Evolutionary conservation across 2,329 filamentous ascomycete species (phyloP).

Genomic region (Aspergillus fructus): DNA sequence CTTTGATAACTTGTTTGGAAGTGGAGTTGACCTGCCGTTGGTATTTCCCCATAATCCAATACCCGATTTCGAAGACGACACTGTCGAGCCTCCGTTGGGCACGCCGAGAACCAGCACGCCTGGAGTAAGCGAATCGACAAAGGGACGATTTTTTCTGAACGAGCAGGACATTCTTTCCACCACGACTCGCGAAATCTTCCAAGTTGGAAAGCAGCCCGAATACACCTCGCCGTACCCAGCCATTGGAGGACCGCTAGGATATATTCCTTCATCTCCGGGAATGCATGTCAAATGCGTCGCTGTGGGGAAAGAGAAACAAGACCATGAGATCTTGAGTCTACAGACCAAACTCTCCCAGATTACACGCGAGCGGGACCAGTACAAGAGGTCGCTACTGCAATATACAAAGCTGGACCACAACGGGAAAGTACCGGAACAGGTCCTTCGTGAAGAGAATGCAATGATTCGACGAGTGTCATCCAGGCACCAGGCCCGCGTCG

Average conservation of each 20-base stretch:
- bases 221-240: constrained; percentile 35
- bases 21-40: constrained; percentile 12
- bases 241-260: constrained; percentile 25
- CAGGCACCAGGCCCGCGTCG: constrained; percentile 23
- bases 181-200: constrained; percentile 24
- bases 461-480: constrained; percentile 26
- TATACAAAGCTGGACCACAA: constrained; percentile 28
- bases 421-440: constrained; percentile 26
- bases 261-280: constrained; percentile 30
- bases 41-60: background rate
- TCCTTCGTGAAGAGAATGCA: constrained; percentile 22
- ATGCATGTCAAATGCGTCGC: constrained; percentile 30
- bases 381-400: constrained; percentile 24
- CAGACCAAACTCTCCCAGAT: constrained; percentile 24
- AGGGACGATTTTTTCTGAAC: constrained; percentile 22
- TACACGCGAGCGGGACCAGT: constrained; percentile 30
- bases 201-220: constrained; percentile 18
- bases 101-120: constrained; percentile 13
- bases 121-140: constrained; percentile 21
- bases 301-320: constrained; percentile 23
- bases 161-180: constrained; percentile 23
- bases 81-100: background rate
- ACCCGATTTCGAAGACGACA: constrained; percentile 1
- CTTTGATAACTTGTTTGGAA: constrained; percentile 22
- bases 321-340: constrained; percentile 22